Conservation (phyloP, 169 alveolate genomes). For the Plasmodium gonderi region DNA sequence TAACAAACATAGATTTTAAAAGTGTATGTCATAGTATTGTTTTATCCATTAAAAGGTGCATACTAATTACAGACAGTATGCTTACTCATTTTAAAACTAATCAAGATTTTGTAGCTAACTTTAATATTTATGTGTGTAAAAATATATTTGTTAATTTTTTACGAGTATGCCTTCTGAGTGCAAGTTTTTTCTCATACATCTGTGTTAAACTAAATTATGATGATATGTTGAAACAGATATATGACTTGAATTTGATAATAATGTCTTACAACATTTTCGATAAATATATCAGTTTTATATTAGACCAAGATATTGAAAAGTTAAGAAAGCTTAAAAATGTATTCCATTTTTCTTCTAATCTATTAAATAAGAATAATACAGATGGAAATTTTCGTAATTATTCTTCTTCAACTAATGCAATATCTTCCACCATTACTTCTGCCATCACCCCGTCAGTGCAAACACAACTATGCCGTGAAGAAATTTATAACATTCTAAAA, state of each 20-base stretch:
- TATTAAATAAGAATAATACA: background rate
- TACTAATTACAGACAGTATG: constrained; percentile 26
- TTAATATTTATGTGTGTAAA: constrained; percentile 62
- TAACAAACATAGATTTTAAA: constrained; percentile 45
- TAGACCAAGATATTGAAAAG: constrained; percentile 24
- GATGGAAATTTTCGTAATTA: background rate
- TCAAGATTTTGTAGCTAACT: constrained; percentile 29
- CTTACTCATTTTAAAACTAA: constrained; percentile 15
- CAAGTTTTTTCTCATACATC: constrained; percentile 43
- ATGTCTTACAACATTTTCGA: constrained; percentile 42
- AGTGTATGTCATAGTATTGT: constrained; percentile 32
- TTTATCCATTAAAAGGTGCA: constrained; percentile 43
- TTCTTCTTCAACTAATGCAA: background rate
- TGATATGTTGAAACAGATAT: constrained; percentile 40
- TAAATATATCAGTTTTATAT: constrained; percentile 45
- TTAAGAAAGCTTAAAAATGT: constrained; percentile 15
- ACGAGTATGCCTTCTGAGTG: constrained; percentile 19
- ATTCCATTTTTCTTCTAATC: background rate
- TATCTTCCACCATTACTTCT: background rate
- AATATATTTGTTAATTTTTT: constrained; percentile 54
- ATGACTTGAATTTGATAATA: constrained; percentile 27
- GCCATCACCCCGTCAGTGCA: background rate
- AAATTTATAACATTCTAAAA: constrained; percentile 35
- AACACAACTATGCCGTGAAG: constrained; percentile 9
- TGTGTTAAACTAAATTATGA: constrained; percentile 50